phyloP scores from a whole-genome alignment of 2,329 filamentous ascomycete species.

The Dendrostoma leiphaemia region DNA sequence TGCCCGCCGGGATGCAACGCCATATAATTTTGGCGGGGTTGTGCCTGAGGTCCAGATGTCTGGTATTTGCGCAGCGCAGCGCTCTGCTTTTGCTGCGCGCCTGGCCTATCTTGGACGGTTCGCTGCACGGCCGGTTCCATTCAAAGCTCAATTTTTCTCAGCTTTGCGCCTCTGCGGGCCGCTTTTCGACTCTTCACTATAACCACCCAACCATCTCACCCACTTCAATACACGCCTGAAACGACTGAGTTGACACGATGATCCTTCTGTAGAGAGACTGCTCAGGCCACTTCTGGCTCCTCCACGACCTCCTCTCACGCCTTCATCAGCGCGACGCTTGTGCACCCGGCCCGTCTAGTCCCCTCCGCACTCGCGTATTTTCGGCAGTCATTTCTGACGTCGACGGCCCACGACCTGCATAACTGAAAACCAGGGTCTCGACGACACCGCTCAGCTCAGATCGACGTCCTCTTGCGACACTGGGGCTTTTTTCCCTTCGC shows the following conservation, averaged over 20 bases:
- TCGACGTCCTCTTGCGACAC: neutral
- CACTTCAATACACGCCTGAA: neutral
- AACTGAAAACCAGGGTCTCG: neutral
- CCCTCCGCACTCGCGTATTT: constrained; percentile 17
- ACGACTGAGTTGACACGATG: constrained; percentile 15
- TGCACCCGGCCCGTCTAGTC: constrained; percentile 10
- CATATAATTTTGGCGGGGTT: too few relatives aligned
- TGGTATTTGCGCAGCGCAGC: too few relatives aligned
- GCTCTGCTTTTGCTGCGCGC: too few relatives aligned
- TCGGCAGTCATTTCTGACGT: constrained; percentile 25
- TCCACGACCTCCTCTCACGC: neutral
- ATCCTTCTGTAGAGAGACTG: constrained; percentile 10
- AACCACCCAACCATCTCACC: neutral
- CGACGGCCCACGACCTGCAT: constrained; percentile 10
- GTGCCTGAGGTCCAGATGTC: too few relatives aligned
- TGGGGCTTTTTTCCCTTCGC: neutral
- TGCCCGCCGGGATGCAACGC: too few relatives aligned
- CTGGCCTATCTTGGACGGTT: too few relatives aligned
- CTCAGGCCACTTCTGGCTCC: constrained; percentile 3
- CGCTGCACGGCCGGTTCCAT: too few relatives aligned
- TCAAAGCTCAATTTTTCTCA: constrained; percentile 16
- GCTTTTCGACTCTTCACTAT: neutral
- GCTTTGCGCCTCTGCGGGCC: neutral
- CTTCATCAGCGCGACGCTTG: constrained; percentile 3
- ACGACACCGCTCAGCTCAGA: neutral